phyloP scores from a whole-genome alignment of 176 grass and related monocot species.

The Eragrostis curvula region DNA sequence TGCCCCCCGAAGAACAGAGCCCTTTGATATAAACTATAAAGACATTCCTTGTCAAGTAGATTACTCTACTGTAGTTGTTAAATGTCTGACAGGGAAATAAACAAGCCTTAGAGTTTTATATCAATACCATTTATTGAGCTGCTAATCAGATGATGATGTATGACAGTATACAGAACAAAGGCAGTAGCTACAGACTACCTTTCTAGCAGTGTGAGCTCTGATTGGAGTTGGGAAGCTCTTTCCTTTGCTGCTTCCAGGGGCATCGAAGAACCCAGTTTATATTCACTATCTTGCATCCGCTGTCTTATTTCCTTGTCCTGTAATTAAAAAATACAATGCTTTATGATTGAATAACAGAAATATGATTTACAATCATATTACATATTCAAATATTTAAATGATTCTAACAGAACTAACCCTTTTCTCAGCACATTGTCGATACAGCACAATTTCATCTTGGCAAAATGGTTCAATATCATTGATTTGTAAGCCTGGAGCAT shows the following conservation, averaged over 20 bases:
- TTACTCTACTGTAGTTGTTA: not conserved
- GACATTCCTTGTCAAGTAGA: constrained; percentile 7
- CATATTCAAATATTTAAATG: constrained; percentile 5
- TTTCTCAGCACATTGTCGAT: constrained; percentile 77
- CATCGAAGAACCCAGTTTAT: constrained; percentile 85
- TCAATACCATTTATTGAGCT: not conserved
- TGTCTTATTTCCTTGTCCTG: constrained; percentile 92
- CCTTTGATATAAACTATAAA: constrained; percentile 1
- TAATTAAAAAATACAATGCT: constrained; percentile 27
- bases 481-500: constrained; percentile 77
- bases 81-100: constrained; percentile 9
- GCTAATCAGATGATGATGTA: constrained; percentile 12
- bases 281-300: constrained; percentile 79
- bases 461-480: constrained; percentile 99
- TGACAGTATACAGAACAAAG: not conserved
- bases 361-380: not conserved
- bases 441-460: constrained; percentile 93
- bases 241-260: constrained; percentile 75
- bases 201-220: constrained; percentile 77
- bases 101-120: not conserved
- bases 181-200: constrained; percentile 44
- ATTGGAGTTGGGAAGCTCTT: constrained; percentile 79
- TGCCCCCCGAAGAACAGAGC: not conserved
- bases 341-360: constrained; percentile 12
- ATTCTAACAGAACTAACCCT: constrained; percentile 58